Percentiles rank a stretch among this genome's conserved stretches.
Evolutionary conservation across 2,329 filamentous ascomycete species (phyloP).

Genomic region (Colletotrichum gloeosporioides): DNA sequence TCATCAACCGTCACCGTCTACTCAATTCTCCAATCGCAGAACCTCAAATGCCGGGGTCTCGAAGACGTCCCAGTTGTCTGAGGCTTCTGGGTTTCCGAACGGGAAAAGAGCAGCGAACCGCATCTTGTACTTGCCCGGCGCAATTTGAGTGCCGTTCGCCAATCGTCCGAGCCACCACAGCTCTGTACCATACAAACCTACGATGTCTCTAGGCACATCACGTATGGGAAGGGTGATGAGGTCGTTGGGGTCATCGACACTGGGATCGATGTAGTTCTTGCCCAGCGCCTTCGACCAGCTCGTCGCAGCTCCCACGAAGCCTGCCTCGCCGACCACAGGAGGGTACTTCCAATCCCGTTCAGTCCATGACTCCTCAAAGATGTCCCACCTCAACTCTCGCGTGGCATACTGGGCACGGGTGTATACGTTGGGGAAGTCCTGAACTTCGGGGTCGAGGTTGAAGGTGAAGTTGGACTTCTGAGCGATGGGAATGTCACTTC

Average conservation of each 20-base stretch:
- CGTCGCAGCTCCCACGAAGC: conserved; percentile 49
- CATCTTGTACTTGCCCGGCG: conserved; percentile 42
- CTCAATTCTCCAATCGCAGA: background rate
- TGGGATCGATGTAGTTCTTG: conserved; percentile 39
- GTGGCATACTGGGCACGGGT: conserved; percentile 27
- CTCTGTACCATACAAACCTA: conserved; percentile 20
- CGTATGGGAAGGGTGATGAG: conserved; percentile 42
- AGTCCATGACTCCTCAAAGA: conserved; percentile 43
- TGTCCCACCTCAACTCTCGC: conserved; percentile 34
- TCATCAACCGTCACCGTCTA: background rate
- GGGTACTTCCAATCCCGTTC: conserved; percentile 49
- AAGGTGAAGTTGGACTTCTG: conserved; percentile 31
- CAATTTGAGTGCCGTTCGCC: conserved; percentile 44
- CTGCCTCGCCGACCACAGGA: conserved; percentile 37
- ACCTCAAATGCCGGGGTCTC: conserved; percentile 30
- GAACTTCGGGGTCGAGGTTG: conserved; percentile 24
- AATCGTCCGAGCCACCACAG: conserved; percentile 50
- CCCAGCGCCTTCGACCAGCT: conserved; percentile 39
- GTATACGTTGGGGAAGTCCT: conserved; percentile 31
- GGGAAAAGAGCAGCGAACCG: conserved; percentile 14
- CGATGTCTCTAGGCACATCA: conserved; percentile 36
- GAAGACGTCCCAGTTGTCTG: conserved; percentile 18
- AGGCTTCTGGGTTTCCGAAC: conserved; percentile 7
- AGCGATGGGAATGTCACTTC: background rate
- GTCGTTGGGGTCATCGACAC: conserved; percentile 39